Conservation (phyloP, 2,329 filamentous ascomycete genomes). For the Chaetomiaceae sp. region DNA sequence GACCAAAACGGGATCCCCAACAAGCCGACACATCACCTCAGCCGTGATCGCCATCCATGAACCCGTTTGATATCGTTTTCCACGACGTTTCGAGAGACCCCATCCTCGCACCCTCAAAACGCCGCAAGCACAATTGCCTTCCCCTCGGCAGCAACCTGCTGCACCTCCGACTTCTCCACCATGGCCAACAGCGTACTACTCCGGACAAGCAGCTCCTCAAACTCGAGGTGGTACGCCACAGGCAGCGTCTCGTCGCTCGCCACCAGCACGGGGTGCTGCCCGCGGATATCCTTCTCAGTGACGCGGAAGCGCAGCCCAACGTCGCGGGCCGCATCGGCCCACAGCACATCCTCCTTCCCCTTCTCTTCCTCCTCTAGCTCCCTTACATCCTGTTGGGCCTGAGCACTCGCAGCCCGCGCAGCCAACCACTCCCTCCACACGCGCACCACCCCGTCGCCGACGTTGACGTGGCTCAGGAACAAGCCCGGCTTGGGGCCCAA, state of each 20-base stretch:
- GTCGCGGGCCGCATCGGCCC: constrained; percentile 59
- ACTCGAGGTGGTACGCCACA: constrained; percentile 65
- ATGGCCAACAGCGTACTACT: constrained; percentile 59
- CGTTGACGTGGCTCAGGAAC: constrained; percentile 59
- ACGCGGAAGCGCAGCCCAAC: constrained; percentile 68
- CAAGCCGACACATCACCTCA: background rate
- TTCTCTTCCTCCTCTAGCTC: no score
- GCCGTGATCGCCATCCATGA: background rate
- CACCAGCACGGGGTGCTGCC: constrained; percentile 50
- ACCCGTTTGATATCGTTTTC: background rate
- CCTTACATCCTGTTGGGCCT: background rate
- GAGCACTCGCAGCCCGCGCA: constrained; percentile 30
- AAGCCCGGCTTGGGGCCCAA: constrained; percentile 56
- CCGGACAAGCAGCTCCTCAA: constrained; percentile 65
- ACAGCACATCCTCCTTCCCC: constrained; percentile 47
- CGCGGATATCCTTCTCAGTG: constrained; percentile 38
- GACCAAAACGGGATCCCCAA: background rate
- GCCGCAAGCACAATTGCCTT: constrained; percentile 64
- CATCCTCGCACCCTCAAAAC: constrained; percentile 19
- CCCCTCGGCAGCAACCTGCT: constrained; percentile 56
- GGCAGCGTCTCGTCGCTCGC: constrained; percentile 59
- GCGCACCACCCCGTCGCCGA: constrained; percentile 64
- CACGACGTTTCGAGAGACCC: no score
- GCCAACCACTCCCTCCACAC: constrained; percentile 71
- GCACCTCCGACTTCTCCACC: constrained; percentile 59